These are phyloP conservation scores for Tylopilus felleus DNA, from an alignment of 768 basidiomycete genomes.

Conservation along the genomic window DNA sequence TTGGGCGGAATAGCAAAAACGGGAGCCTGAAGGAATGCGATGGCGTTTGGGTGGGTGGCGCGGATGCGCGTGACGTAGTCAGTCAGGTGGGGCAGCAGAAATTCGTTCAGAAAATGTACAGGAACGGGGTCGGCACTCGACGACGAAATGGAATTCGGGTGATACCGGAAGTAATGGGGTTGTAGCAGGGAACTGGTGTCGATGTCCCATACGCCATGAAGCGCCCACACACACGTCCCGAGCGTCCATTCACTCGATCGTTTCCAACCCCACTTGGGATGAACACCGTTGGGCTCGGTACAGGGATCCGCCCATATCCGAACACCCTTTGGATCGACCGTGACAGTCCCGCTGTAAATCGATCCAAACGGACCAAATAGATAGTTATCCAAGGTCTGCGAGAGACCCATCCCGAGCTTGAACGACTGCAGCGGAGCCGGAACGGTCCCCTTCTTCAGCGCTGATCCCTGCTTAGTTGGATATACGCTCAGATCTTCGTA, in stretches of 20 bases:
- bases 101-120: conserved; percentile 72
- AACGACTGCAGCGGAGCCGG: conserved; percentile 86
- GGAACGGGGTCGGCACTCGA: conserved; percentile 23
- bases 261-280: conserved; percentile 80
- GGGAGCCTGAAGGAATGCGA: conserved; percentile 88
- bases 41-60: conserved; percentile 69
- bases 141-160: conserved; percentile 30
- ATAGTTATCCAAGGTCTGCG: conserved; percentile 80
- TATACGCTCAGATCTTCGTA: conserved; percentile 65
- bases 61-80: conserved; percentile 59
- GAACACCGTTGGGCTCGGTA: conserved; percentile 48
- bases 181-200: conserved; percentile 61
- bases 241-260: conserved; percentile 70
- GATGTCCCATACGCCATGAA: conserved; percentile 86
- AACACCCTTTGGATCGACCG: conserved; percentile 79
- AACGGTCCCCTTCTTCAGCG: conserved; percentile 80
- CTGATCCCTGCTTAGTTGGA: conserved; percentile 64
- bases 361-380: conserved; percentile 80
- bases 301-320: conserved; percentile 72
- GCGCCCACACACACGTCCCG: conserved; percentile 83
- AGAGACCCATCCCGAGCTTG: conserved; percentile 82
- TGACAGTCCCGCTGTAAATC: conserved; percentile 64
- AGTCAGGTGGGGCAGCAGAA: conserved; percentile 72
- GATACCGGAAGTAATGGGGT: conserved; percentile 71
- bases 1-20: conserved; percentile 81